Conservation (phyloP, 805 yeast genomes). For the Saturnispora besseyi region DNA sequence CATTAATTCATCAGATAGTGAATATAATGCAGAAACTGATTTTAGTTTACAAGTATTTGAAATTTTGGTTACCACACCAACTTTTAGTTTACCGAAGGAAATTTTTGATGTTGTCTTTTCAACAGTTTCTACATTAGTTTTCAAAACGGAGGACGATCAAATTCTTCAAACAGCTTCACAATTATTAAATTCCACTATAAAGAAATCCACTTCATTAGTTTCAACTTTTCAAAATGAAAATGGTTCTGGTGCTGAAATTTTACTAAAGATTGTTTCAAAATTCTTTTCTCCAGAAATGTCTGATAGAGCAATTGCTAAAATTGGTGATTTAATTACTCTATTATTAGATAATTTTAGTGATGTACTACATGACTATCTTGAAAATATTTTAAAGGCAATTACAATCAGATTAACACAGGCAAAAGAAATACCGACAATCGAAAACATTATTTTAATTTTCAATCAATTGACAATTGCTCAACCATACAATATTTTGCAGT, state of each 20-base stretch:
- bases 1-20: constrained; percentile 30
- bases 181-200: constrained; percentile 53
- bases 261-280: constrained; percentile 58
- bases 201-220: constrained; percentile 21
- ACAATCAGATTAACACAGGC: constrained; percentile 58
- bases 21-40: constrained; percentile 52
- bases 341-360: constrained; percentile 28
- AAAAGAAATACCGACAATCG: constrained; percentile 62
- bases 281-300: constrained; percentile 62
- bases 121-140: constrained; percentile 31
- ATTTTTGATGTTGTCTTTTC: constrained; percentile 39
- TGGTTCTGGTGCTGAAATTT: constrained; percentile 41
- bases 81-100: constrained; percentile 17
- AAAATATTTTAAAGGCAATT: constrained; percentile 64
- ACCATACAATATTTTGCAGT: constrained; percentile 53
- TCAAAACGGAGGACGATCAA: constrained; percentile 59
- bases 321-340: constrained; percentile 42
- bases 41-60: constrained; percentile 50
- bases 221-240: constrained; percentile 14
- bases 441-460: constrained; percentile 67
- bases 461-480: constrained; percentile 60
- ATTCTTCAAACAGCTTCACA: constrained; percentile 72
- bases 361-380: constrained; percentile 34
- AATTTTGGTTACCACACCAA: constrained; percentile 33
- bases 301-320: constrained; percentile 75